Conservation (phyloP, 306 rosid species). For the Lathyrus tuberosus region DNA sequence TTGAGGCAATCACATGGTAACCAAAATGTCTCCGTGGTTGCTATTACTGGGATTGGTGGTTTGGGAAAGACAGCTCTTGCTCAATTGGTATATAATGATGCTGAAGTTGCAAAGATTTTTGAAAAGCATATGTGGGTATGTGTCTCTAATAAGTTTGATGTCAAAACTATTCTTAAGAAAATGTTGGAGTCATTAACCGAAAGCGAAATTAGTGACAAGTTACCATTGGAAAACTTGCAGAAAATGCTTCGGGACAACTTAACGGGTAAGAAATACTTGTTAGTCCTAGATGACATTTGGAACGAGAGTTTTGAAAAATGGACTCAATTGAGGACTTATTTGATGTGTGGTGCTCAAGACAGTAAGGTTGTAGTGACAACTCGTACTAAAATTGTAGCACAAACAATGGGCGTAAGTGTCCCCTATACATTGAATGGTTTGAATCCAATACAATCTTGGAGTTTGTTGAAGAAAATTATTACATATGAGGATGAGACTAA, state of each 20-base stretch:
- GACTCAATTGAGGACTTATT: conserved; percentile 7
- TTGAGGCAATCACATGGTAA: background rate
- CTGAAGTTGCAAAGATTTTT: background rate
- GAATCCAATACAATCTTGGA: background rate
- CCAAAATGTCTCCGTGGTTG: background rate
- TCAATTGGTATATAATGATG: conserved; percentile 8
- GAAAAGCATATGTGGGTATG: conserved; percentile 5
- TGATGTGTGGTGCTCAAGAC: background rate
- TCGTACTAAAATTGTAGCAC: background rate
- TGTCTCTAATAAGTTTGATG: conserved; percentile 7
- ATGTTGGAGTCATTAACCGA: background rate
- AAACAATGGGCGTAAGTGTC: background rate
- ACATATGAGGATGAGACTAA: background rate
- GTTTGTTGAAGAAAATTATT: background rate
- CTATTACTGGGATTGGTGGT: conserved; percentile 39
- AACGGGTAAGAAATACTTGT: background rate
- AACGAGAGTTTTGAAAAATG: background rate
- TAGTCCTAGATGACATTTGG: conserved; percentile 21
- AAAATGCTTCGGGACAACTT: background rate
- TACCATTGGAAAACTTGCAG: background rate
- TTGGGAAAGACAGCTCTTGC: conserved; percentile 39
- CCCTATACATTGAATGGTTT: background rate
- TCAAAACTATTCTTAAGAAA: background rate
- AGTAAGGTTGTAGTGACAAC: background rate
- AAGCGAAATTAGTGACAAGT: background rate